Evolutionary conservation across 306 rosid species (phyloP).

Genomic region (Lotus japonicus): DNA sequence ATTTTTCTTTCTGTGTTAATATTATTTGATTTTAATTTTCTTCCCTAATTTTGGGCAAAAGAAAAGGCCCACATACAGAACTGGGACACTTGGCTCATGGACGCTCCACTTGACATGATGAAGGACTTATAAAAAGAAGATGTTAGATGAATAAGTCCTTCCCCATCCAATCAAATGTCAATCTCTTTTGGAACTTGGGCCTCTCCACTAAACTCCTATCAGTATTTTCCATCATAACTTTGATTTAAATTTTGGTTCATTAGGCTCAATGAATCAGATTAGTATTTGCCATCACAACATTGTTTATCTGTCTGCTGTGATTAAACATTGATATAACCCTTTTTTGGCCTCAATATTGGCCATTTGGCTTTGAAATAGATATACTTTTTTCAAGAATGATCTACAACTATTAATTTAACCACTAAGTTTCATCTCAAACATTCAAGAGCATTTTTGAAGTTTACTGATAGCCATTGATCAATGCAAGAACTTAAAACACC

Average conservation of each 20-base stretch:
- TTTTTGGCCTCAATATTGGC: too few species aligned
- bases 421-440: not conserved
- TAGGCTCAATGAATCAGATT: constrained; percentile 18
- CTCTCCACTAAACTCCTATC: constrained; percentile 46
- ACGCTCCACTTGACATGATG: constrained; percentile 35
- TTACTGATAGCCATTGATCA: not conserved
- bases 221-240: constrained; percentile 25
- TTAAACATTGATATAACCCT: not conserved
- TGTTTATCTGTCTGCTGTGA: constrained; percentile 6
- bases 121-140: constrained; percentile 47
- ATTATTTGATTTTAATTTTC: not conserved
- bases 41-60: constrained; percentile 21
- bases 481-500: constrained; percentile 14
- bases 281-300: too few species aligned
- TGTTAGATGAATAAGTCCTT: constrained; percentile 52
- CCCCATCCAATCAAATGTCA: constrained; percentile 51
- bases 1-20: constrained; percentile 13
- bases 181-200: constrained; percentile 99
- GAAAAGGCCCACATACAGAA: constrained; percentile 1
- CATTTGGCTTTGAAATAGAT: not conserved
- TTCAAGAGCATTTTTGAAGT: constrained; percentile 6
- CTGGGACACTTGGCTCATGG: constrained; percentile 16
- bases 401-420: not conserved
- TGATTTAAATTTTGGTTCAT: constrained; percentile 20
- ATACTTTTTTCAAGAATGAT: not conserved